phyloP scores from a whole-genome alignment of 805 yeast genomes.

The Metschnikowia hibisci region DNA sequence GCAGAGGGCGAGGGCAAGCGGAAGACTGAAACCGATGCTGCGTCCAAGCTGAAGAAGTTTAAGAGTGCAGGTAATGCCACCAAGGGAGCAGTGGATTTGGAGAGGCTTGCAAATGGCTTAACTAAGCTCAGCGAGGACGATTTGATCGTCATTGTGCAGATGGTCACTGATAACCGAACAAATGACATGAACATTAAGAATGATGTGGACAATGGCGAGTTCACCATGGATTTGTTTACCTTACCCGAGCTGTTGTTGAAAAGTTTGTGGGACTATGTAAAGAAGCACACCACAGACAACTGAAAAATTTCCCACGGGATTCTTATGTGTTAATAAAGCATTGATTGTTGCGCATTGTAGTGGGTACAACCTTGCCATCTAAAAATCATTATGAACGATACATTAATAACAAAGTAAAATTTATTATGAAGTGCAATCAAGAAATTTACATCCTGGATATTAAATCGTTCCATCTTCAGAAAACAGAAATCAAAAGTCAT shows the following conservation, averaged over 20 bases:
- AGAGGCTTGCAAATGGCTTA: conserved; percentile 83
- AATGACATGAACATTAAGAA: conserved; percentile 94
- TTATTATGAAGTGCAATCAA: no score
- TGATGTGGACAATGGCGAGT: conserved; percentile 95
- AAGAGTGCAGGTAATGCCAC: conserved; percentile 48
- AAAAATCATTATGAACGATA: no score
- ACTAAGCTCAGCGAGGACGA: conserved; percentile 90
- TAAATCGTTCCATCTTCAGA: no score
- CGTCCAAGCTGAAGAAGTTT: conserved; percentile 46
- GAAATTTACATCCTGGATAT: no score
- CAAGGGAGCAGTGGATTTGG: conserved; percentile 81
- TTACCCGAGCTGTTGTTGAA: conserved; percentile 86
- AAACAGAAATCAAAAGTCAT: no score
- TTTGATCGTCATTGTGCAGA: conserved; percentile 88
- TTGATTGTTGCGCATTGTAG: background rate
- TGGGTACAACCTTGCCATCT: no score
- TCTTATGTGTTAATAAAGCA: conserved; percentile 1
- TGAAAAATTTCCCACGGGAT: background rate
- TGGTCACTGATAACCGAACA: conserved; percentile 94
- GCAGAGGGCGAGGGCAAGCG: conserved; percentile 38
- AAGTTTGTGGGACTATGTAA: conserved; percentile 92
- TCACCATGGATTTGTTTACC: conserved; percentile 91
- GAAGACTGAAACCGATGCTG: conserved; percentile 24
- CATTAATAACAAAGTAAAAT: no score
- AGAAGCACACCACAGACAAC: conserved; percentile 50